A percentile compares a stretch with the other conserved stretches of the same genome.
phyloP scores from a whole-genome alignment of 768 basidiomycete genomes.

The Leccinum uliginosum region DNA sequence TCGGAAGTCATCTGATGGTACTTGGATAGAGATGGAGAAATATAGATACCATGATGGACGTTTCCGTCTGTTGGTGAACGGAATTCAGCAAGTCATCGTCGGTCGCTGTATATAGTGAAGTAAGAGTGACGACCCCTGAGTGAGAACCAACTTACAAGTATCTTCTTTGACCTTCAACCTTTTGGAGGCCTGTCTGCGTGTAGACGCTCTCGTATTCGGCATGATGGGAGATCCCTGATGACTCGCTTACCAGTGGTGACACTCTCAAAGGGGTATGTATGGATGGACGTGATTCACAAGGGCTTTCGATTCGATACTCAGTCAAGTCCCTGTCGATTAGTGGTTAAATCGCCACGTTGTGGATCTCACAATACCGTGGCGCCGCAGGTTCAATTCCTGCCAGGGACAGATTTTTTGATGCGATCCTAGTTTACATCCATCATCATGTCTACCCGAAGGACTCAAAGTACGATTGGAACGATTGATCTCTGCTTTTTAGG shows the following conservation, averaged over 20 bases:
- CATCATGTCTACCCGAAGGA: slow-evolving; percentile 20
- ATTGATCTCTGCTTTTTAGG: slow-evolving; percentile 72
- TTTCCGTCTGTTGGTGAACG: not conserved
- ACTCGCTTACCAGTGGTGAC: not conserved
- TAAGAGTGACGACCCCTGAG: too few relatives aligned
- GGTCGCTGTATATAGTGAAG: not conserved
- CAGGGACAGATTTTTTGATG: too few relatives aligned
- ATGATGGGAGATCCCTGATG: not conserved
- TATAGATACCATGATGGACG: slow-evolving; percentile 9
- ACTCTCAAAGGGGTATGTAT: too few relatives aligned
- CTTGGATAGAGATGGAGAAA: not conserved
- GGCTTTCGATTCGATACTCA: too few relatives aligned
- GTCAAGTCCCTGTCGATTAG: slow-evolving; percentile 38
- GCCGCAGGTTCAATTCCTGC: slow-evolving; percentile 36
- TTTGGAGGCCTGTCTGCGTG: not conserved
- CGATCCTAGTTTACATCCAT: too few relatives aligned
- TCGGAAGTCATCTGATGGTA: not conserved
- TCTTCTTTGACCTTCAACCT: not conserved
- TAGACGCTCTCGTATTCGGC: slow-evolving; percentile 13
- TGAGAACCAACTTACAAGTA: not conserved
- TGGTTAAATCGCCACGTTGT: slow-evolving; percentile 42
- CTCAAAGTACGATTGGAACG: slow-evolving; percentile 18
- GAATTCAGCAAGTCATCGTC: not conserved
- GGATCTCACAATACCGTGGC: slow-evolving; percentile 33
- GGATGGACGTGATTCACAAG: too few relatives aligned